Conservation (phyloP, 2,329 filamentous ascomycete genomes). For the Exutisphaerella laricina region DNA sequence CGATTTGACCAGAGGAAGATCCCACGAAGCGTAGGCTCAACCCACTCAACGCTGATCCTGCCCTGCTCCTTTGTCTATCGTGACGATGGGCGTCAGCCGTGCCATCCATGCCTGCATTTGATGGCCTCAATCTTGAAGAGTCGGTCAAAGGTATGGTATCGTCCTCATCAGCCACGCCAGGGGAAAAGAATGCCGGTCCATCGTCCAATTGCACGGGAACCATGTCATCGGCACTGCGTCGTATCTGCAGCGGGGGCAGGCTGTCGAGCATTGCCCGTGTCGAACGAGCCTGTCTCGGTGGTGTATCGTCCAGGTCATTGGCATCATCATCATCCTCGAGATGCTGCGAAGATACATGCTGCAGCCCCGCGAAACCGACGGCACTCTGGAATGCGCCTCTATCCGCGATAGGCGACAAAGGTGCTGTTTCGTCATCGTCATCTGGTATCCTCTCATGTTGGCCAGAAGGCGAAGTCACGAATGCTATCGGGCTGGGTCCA, state of each 20-base stretch:
- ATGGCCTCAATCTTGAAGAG: constrained; percentile 50
- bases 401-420: constrained; percentile 42
- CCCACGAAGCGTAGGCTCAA: constrained; percentile 50
- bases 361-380: constrained; percentile 44
- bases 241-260: constrained; percentile 29
- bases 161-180: constrained; percentile 41
- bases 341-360: constrained; percentile 27
- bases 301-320: constrained; percentile 16
- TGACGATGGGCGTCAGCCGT: constrained; percentile 41
- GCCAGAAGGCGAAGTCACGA: constrained; percentile 35
- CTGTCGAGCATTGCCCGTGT: constrained; percentile 20
- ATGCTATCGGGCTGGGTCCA: constrained; percentile 25
- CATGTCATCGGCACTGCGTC: constrained; percentile 25
- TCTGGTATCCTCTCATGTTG: constrained; percentile 28
- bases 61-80: constrained; percentile 36
- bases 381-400: constrained; percentile 45
- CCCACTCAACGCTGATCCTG: constrained; percentile 28
- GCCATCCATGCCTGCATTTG: constrained; percentile 44
- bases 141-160: constrained; percentile 58
- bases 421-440: constrained; percentile 35
- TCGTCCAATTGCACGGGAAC: constrained; percentile 48
- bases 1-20: constrained; percentile 33
- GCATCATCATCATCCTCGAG: constrained; percentile 18
- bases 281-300: constrained; percentile 5
- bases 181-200: constrained; percentile 51